A percentile compares a stretch with the other conserved stretches of the same genome.
Conservation (phyloP, 495 filamentous ascomycete species). For the Annulohypoxylon moriforme region DNA sequence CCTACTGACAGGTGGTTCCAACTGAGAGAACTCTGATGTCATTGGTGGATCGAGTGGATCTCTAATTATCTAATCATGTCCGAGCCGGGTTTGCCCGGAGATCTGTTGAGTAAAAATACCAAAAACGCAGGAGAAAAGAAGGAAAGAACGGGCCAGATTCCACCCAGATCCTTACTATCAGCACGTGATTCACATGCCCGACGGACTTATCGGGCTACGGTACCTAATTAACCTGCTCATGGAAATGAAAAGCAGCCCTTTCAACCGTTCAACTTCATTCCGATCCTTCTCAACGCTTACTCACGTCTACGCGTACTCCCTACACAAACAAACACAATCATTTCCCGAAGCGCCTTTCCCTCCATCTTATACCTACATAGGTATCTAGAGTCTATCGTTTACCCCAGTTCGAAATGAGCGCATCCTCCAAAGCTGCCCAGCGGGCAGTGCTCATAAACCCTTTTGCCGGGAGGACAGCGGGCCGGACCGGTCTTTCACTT, state of each 20-base stretch:
- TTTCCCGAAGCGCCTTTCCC: slow-evolving; percentile 1
- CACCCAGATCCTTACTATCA: slow-evolving; percentile 21
- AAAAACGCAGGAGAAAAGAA: not conserved
- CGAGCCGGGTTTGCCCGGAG: slow-evolving; percentile 25
- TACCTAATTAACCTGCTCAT: slow-evolving; percentile 22
- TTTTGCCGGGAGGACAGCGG: slow-evolving; percentile 54
- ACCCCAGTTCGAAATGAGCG: slow-evolving; percentile 62
- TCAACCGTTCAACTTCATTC: slow-evolving; percentile 20
- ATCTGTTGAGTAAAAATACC: not conserved
- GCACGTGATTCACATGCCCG: slow-evolving; percentile 39
- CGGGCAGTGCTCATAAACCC: slow-evolving; percentile 67
- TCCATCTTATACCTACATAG: slow-evolving; percentile 6
- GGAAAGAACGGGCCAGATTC: slow-evolving; percentile 13
- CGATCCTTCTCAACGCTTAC: slow-evolving; percentile 28
- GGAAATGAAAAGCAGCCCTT: slow-evolving; percentile 16
- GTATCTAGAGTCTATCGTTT: slow-evolving; percentile 1
- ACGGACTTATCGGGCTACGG: slow-evolving; percentile 42
- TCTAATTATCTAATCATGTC: slow-evolving; percentile 2
- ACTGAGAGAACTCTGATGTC: slow-evolving; percentile 4
- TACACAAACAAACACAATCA: slow-evolving; percentile 6
- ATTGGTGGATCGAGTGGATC: not conserved
- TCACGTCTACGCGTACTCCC: slow-evolving; percentile 2
- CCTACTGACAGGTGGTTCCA: not conserved
- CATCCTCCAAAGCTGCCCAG: slow-evolving; percentile 68
- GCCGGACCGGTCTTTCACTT: slow-evolving; percentile 42